phyloP scores from a whole-genome alignment of 192 early-diverging fungal genomes.

The Coemansia sp. region DNA sequence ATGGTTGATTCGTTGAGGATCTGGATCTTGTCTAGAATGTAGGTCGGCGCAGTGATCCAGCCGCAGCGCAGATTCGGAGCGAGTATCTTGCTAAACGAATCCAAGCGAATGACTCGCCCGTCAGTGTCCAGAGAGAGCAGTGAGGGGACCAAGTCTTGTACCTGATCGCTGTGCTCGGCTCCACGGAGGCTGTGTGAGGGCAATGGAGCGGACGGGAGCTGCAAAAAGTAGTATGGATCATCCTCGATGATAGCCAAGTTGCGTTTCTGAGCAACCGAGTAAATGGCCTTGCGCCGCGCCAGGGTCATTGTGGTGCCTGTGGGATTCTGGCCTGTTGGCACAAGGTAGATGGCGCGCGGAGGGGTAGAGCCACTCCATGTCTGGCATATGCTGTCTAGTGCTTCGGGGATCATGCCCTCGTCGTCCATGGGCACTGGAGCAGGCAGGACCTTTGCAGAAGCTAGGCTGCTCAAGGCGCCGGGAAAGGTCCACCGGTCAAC shows the following conservation, averaged over 20 bases:
- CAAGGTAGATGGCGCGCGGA: slow-evolving; percentile 63
- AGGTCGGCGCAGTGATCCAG: slow-evolving; percentile 66
- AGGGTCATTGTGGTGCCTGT: slow-evolving; percentile 79
- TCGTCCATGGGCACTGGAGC: slow-evolving; percentile 57
- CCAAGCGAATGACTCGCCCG: slow-evolving; percentile 85
- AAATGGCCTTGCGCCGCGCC: slow-evolving; percentile 75
- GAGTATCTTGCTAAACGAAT: slow-evolving; percentile 91
- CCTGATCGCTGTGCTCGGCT: not conserved
- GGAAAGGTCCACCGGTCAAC: slow-evolving; percentile 65
- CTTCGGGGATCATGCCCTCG: slow-evolving; percentile 63
- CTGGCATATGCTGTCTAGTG: slow-evolving; percentile 54
- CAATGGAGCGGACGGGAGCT: slow-evolving; percentile 47
- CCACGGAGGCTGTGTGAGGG: not conserved
- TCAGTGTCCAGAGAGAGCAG: slow-evolving; percentile 89
- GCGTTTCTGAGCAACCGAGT: slow-evolving; percentile 70
- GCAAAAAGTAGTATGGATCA: slow-evolving; percentile 93
- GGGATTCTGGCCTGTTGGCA: slow-evolving; percentile 88
- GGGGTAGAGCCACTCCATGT: slow-evolving; percentile 51
- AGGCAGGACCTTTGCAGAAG: slow-evolving; percentile 45
- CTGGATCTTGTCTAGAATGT: slow-evolving; percentile 73
- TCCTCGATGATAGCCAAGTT: slow-evolving; percentile 90
- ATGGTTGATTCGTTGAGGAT: slow-evolving; percentile 78
- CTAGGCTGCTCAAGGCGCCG: slow-evolving; percentile 53
- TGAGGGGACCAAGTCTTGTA: slow-evolving; percentile 57
- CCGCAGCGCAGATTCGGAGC: slow-evolving; percentile 85